Base-by-base conservation (phyloP, 305 asterid species). In the Ilex paraguariensis region DNA sequence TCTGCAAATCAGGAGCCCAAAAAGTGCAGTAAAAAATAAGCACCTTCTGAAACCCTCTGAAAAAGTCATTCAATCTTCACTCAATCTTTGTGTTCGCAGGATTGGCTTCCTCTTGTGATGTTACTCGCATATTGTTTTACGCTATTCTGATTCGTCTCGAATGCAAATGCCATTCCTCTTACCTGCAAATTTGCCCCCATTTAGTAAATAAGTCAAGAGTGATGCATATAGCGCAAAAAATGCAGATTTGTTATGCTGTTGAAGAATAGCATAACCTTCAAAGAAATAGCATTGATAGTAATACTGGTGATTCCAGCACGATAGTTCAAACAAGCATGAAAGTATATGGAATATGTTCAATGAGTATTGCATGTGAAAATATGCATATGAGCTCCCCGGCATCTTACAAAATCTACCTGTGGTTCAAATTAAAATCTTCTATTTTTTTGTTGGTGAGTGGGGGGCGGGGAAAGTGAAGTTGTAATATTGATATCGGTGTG, bases 111-210 rank as follows among this genome's bases (percentile, higher is more conserved):
- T 4, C 10, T 4, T 1, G 15, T 46, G 13, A 56, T 50, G 17
- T 40, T 49, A 39, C 57, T 63, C 12, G 39, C 13, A 66, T 50
- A 17, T 16, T 49, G 60, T 16, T 66, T 59, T 59, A 66, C 65
- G 21, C 36, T 31, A 42, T 48, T 59, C 15, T 39, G 55, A 60
- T 66, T 52, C 13, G 46, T 66, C 65, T 66, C 71, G 49, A 66
- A 66, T 39, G 50, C 48, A 45, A 59, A 66, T n/a, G 65, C n/a
- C 33, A 52, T 28, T 39, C 55, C 71, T 42, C 71, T 66, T 42
- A 66, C 65, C 71, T 66, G 71, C 60, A 59, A 32, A 66, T 15
- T 36, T 30, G 46, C 53, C 65, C 63, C 5, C 11, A 46, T 10
- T 7, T 13, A 46, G 16, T 21, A 36, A 49, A 53, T 64, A 6